Evolutionary conservation across 2,329 filamentous ascomycete genomes (phyloP), one percentile per base, ranked within the genome.

Genomic region (Aspergillus cejpii): DNA sequence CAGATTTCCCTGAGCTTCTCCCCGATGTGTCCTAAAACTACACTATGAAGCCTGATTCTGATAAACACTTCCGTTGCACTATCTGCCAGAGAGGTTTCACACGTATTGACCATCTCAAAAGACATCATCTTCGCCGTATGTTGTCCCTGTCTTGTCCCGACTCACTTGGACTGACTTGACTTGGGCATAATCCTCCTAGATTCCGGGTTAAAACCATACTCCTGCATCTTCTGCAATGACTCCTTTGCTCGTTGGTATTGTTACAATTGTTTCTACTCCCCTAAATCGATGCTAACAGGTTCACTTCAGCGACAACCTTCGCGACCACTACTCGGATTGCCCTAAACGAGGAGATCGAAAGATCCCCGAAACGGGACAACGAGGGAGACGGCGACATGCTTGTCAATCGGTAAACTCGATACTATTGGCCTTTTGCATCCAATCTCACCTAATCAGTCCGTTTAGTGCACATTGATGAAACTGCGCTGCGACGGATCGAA

Each of bases 101-200:
- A 19, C 68, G 71, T 45, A 69, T 71, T 55, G 71, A 74, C 59
- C 71, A 74, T 54, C 56, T 74, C 27, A 74, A 72, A 53, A 60
- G 71, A 44, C 71, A 74, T 51, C 67, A 72, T 49, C 59, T 73
- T 29, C 63, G 70, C 46, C 71, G 71, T 73, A 65, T 53, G 65
- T 60, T 21, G 38, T 28, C 29, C 39, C 31, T 40, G 40, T 31
- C 41, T 43, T 41, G 29, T 24, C 42, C 17, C 31, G 43, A 36
- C 47, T 19, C 39, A 41, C 19, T 39, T 17, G 17, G 26, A 31
- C n/a, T n/a, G n/a, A n/a, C n/a, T n/a, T 52, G 33, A 51, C 39
- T 37, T 39, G 37, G 33, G 53, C 27, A 40, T 34, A 26, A 39
- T 28, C 14, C 19, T 36, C 44, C 28, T 54, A 73, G 70, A 73